Evolutionary conservation across 129 eudicot genomes (phyloP), one percentile per base, ranked within the genome.

Genomic region (Lactuca saligna): DNA sequence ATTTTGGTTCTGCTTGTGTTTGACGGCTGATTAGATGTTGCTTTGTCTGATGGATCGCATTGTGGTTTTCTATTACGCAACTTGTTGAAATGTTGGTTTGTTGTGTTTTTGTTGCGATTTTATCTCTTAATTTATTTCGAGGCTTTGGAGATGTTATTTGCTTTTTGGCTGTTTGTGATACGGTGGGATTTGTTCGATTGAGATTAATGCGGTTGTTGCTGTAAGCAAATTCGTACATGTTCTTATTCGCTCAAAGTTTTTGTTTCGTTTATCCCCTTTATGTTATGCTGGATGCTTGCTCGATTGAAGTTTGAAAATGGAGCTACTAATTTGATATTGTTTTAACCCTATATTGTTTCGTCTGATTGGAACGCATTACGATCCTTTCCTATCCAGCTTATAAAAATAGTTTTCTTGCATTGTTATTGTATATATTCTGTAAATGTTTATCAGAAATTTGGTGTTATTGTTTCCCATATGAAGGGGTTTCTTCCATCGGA

Each of bases 1-100:
- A 14, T 70, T 37, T 34, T 44, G 67, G 42, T 15, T 51, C 42
- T 37, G 64, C 70, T 76, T 53, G 54, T 49, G 56, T 57, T 38
- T 31, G 64, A 78, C 71, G 44, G 79, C 32, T 54, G 53, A 49
- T 78, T 65, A 6, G 50, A 57, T 55, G 68, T 20, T 71, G 70
- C 35, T 71, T 66, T 2, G 35, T 59, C 35, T 59, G 64, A 68
- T 57, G 88, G 84, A 78, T 86, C 88, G 71, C 88, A 75, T 78
- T 78, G 79, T 56, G 66, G 54, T 76, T 57, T n/a, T 68, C 55
- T 42, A 17, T 32, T 33, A 5, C 31, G 11, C 37, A 39, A 76
- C 53, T 69, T 69, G 65, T 59, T 32, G 8, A 14, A 17, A 60
- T 72, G 44, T 55, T 55, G 69, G 48, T 17, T 72, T 77, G n/a